Evolutionary conservation across 2,329 filamentous ascomycete genomes (phyloP), one percentile per base, ranked within the genome.

Genomic region (Fusarium sp.): DNA sequence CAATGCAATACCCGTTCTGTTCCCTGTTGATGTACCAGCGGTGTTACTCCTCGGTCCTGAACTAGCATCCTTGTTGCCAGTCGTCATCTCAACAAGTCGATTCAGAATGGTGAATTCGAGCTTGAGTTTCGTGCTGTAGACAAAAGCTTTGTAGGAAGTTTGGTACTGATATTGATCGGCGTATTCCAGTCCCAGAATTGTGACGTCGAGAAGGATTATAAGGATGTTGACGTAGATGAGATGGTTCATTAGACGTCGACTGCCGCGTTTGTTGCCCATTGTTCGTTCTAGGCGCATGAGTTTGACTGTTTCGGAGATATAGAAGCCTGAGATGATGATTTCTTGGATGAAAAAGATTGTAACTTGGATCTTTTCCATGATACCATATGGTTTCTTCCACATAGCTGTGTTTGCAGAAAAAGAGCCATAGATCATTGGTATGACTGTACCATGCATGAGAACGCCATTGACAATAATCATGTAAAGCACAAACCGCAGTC

Each of bases 391-490:
- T 49, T 69, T 44, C 7, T 49, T 32, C 69, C 72, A 79, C 8
- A 52, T 45, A 2, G 32, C 43, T 5, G 74, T 71, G 20, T 67
- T 65, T 2, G 30, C 66, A 1, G 79, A 79, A 68, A 86, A 86
- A 1, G 84, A 80, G 14, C 85, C 88, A 64, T 84, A 89, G 5
- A 86, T 85, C 30, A 91, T 77, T 3, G 90, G 81, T 1, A 84
- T 85, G 7, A 86, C 87, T 0, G 85, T 82, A 0, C 86, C 78
- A 68, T 90, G 86, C 25, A 88, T 77, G 12, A 89, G 59, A 40
- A 89, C 68, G 20, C 81, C 82, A 71, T 90, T 84, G 63, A 82
- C 73, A 42, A 89, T 82, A 62, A 91, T 90, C 84, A 91, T 88
- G 56, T 75, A 81, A 1, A 89, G 79, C 0, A 88, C 84, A 14